Conservation (phyloP, 306 rosid genomes). For the Mimosa bimucronata region DNA sequence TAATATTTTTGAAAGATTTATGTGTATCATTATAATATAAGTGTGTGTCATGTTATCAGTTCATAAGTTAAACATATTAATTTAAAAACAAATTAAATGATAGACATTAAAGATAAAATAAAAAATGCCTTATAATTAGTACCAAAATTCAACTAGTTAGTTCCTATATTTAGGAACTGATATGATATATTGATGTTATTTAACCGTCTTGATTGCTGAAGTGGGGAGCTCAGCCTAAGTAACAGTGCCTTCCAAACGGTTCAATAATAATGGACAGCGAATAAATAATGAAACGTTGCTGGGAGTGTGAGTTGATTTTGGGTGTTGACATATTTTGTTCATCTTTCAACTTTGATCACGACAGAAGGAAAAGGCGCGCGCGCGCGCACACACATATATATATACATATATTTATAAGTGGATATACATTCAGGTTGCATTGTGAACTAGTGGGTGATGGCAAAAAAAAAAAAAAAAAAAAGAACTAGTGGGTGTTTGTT, state of each 20-base stretch:
- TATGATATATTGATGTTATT: background rate
- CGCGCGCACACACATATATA: background rate
- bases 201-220: background rate
- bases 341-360: background rate
- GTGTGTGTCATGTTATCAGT: too few relatives aligned
- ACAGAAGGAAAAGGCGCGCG: too few relatives aligned
- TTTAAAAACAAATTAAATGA: too few relatives aligned
- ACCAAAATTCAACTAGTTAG: too few relatives aligned
- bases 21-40: too few relatives aligned
- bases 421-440: slow-evolving; percentile 47
- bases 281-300: background rate
- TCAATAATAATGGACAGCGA: background rate
- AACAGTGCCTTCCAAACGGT: slow-evolving; percentile 27
- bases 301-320: background rate
- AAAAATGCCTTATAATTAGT: too few relatives aligned
- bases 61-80: too few relatives aligned
- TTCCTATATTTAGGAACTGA: too few relatives aligned
- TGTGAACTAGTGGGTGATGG: slow-evolving; percentile 42
- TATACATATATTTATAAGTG: slow-evolving; percentile 7
- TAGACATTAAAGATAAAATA: too few relatives aligned
- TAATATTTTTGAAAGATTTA: too few relatives aligned
- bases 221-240: background rate
- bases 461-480: too few relatives aligned
- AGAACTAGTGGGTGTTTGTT: too few relatives aligned
- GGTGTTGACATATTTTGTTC: slow-evolving; percentile 1